These are phyloP conservation scores for Paraphoma sp. DNA, from an alignment of 2,329 filamentous ascomycete species.

Conservation along the genomic window DNA sequence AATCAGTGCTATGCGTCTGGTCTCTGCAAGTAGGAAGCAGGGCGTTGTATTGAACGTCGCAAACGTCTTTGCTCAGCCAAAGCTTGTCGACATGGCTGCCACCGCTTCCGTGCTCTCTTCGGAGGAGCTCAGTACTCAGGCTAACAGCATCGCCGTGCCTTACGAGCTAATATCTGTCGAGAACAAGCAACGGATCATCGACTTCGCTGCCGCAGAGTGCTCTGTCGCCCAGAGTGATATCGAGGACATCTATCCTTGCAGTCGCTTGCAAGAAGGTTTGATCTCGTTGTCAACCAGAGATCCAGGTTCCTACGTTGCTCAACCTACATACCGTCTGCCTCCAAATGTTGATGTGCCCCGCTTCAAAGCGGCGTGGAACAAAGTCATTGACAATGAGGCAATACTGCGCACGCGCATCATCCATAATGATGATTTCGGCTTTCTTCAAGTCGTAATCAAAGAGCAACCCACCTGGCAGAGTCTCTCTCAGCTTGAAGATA, in stretches of 20 bases:
- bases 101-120: slow-evolving; percentile 27
- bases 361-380: slow-evolving; percentile 57
- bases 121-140: slow-evolving; percentile 19
- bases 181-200: slow-evolving; percentile 23
- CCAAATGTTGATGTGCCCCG: slow-evolving; percentile 30
- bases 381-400: slow-evolving; percentile 50
- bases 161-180: slow-evolving; percentile 33
- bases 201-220: slow-evolving; percentile 38
- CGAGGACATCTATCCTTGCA: slow-evolving; percentile 42
- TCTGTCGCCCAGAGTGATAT: slow-evolving; percentile 29
- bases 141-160: slow-evolving; percentile 21
- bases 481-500: slow-evolving; percentile 25
- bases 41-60: slow-evolving; percentile 52
- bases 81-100: slow-evolving; percentile 52
- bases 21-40: slow-evolving; percentile 49
- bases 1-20: slow-evolving; percentile 55
- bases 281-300: slow-evolving; percentile 40
- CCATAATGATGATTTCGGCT: slow-evolving; percentile 37
- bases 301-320: slow-evolving; percentile 41
- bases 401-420: slow-evolving; percentile 56
- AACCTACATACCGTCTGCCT: slow-evolving; percentile 50
- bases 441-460: slow-evolving; percentile 41
- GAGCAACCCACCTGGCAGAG: slow-evolving; percentile 28
- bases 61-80: slow-evolving; percentile 53
- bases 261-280: slow-evolving; percentile 40